phyloP scores from a whole-genome alignment of 2,329 filamentous ascomycete genomes.

The Hymenotorrendiella dingleyae region DNA sequence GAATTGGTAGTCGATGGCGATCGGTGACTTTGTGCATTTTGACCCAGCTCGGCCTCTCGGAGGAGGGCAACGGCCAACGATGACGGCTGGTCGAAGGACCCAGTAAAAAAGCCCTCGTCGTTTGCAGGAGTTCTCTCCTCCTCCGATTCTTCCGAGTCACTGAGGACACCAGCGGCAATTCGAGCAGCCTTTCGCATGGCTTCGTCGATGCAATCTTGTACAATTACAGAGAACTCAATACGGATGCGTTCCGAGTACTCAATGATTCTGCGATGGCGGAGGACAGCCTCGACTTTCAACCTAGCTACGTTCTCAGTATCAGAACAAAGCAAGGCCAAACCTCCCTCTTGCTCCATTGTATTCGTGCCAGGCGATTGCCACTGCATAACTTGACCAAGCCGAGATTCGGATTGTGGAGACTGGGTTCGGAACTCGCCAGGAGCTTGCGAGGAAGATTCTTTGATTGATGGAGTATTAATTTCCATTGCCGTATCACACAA shows the following conservation, averaged over 20 bases:
- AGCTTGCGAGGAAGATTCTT: slow-evolving; percentile 64
- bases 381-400: slow-evolving; percentile 88
- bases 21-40: slow-evolving; percentile 33
- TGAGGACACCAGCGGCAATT: slow-evolving; percentile 74
- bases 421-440: slow-evolving; percentile 81
- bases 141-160: slow-evolving; percentile 52
- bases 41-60: slow-evolving; percentile 27
- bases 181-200: slow-evolving; percentile 84
- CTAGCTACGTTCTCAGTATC: slow-evolving; percentile 83
- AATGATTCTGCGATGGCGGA: slow-evolving; percentile 85
- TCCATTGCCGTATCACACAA: slow-evolving; percentile 94
- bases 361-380: slow-evolving; percentile 95
- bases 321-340: slow-evolving; percentile 76
- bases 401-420: slow-evolving; percentile 91
- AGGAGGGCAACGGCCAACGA: slow-evolving; percentile 52
- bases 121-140: slow-evolving; percentile 38
- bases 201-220: slow-evolving; percentile 92
- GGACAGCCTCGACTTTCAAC: slow-evolving; percentile 86
- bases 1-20: slow-evolving; percentile 55
- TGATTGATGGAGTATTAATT: slow-evolving; percentile 89
- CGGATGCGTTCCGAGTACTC: slow-evolving; percentile 96
- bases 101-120: slow-evolving; percentile 47
- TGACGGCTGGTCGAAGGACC: slow-evolving; percentile 53
- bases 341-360: slow-evolving; percentile 88
- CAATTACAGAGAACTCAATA: slow-evolving; percentile 84